phyloP scores from a whole-genome alignment of 2,329 filamentous ascomycete genomes.

The Talaromyces islandicus region DNA sequence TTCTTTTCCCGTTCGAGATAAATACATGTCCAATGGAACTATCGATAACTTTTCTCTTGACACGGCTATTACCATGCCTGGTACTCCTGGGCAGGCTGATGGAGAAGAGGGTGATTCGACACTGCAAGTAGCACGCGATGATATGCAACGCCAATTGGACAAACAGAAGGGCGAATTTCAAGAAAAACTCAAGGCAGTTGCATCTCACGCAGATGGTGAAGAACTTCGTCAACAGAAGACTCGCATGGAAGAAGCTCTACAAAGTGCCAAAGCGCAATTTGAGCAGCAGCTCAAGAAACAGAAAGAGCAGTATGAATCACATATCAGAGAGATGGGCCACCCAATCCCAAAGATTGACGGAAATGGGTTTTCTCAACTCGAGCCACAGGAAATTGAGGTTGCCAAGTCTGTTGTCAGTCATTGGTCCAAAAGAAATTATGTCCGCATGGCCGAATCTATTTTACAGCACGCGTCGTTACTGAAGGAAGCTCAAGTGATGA shows the following conservation, averaged over 20 bases:
- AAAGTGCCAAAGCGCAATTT: conserved; percentile 78
- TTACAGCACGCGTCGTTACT: conserved; percentile 79
- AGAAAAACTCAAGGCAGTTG: conserved; percentile 70
- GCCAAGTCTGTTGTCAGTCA: conserved; percentile 62
- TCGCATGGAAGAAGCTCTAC: conserved; percentile 76
- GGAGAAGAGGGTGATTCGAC: conserved; percentile 56
- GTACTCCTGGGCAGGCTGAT: conserved; percentile 70
- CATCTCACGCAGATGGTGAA: conserved; percentile 67
- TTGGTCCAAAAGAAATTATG: conserved; percentile 81
- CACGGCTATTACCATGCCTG: conserved; percentile 88
- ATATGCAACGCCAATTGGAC: conserved; percentile 77
- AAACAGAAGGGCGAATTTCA: conserved; percentile 78
- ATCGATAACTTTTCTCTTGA: conserved; percentile 95
- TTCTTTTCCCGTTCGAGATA: conserved; percentile 84
- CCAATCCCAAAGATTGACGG: conserved; percentile 49
- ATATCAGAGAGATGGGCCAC: conserved; percentile 67
- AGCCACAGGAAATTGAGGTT: conserved; percentile 64
- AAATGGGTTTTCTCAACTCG: conserved; percentile 48
- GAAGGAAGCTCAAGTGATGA: conserved; percentile 97
- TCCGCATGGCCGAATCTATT: conserved; percentile 88
- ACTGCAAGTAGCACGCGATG: conserved; percentile 68
- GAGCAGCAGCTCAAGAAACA: conserved; percentile 78
- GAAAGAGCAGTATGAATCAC: conserved; percentile 75
- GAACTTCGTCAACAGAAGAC: conserved; percentile 77
- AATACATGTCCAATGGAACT: conserved; percentile 91